Evolutionary conservation across 805 yeast genomes (phyloP), one percentile per base, ranked within the genome.

Genomic region (Saturnispora galanensis): DNA sequence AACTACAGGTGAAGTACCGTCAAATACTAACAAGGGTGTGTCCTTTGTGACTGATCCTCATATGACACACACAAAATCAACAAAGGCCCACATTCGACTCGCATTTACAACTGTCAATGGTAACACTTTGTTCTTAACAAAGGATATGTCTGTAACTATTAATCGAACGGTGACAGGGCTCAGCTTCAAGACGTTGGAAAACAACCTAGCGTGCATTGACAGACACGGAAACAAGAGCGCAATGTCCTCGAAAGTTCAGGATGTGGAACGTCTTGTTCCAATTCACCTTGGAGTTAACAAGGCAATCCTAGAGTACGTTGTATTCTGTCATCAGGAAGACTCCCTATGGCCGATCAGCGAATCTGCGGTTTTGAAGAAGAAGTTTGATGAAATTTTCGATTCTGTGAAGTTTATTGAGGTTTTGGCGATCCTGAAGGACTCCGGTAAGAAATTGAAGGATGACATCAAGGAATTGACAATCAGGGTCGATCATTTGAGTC

Each of bases 241-340:
- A 0, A 66, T 88, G 16, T 80, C 88, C 47, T 80, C 95, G 2
- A 80, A 89, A 52, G 80, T 87, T 49, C 79, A 85, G 0, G 97
- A 90, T 50, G 69, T 93, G 41, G 96, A 93, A 56, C 64, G 71
- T 5, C 82, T 82, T 45, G 80, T 93, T 33, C 97, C 97, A 1
- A 69, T 73, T 18, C 80, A 79, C 50, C 68, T 93, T 45, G 99
- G 98, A 5, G 95, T 89, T 1, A 84, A 96, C 0, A 76, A 77
- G 47, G 84, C 97, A 0, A 77, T 93, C 44, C 65, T 93, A 42
- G 96, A 90, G 52, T 86, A 87, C 59, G 98, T 93, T 35, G 81
- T 90, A 1, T 93, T 93, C 63, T 90, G 98, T 57, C 99, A 93
- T 57, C 99, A 93, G 60, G 99, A 93, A 56, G 99, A 93, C 48